Conservation (phyloP, 306 rosid genomes). For the Vigna radiata region DNA sequence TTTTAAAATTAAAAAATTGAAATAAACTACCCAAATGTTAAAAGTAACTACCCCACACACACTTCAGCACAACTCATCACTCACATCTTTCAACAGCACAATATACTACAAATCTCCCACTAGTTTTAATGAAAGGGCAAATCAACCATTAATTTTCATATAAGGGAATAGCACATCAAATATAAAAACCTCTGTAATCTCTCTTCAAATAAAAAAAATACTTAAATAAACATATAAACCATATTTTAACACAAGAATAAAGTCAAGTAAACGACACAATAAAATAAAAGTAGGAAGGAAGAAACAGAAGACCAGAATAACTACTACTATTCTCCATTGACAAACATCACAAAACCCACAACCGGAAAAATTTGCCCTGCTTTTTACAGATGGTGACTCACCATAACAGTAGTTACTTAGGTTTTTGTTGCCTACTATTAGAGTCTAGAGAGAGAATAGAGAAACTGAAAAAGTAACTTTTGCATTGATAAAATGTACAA, state of each 20-base stretch:
- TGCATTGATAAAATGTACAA: too few relatives aligned
- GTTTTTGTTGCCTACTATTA: slow-evolving; percentile 1
- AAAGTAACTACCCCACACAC: too few relatives aligned
- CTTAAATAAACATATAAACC: slow-evolving; percentile 3
- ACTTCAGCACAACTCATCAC: too few relatives aligned
- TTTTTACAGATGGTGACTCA: slow-evolving; percentile 11
- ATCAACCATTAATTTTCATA: too few relatives aligned
- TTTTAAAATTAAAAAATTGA: too few relatives aligned
- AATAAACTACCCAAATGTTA: too few relatives aligned
- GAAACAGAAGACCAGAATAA: slow-evolving; percentile 19
- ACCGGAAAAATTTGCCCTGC: background rate
- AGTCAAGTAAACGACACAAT: slow-evolving; percentile 27
- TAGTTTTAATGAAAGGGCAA: background rate
- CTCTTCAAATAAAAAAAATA: slow-evolving; percentile 18
- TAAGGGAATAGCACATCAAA: slow-evolving; percentile 2
- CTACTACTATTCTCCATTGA: slow-evolving; percentile 19
- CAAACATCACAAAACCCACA: slow-evolving; percentile 32
- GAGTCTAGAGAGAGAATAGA: too few relatives aligned
- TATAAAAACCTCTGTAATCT: background rate
- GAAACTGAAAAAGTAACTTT: too few relatives aligned
- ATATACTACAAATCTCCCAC: too few relatives aligned
- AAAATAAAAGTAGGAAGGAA: slow-evolving; percentile 24
- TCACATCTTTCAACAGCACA: too few relatives aligned
- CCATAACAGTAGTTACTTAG: slow-evolving; percentile 11
- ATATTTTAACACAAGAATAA: background rate